These are phyloP conservation scores for Omphalea diandra DNA, from an alignment of 441 rosid species.

Conservation along the genomic window DNA sequence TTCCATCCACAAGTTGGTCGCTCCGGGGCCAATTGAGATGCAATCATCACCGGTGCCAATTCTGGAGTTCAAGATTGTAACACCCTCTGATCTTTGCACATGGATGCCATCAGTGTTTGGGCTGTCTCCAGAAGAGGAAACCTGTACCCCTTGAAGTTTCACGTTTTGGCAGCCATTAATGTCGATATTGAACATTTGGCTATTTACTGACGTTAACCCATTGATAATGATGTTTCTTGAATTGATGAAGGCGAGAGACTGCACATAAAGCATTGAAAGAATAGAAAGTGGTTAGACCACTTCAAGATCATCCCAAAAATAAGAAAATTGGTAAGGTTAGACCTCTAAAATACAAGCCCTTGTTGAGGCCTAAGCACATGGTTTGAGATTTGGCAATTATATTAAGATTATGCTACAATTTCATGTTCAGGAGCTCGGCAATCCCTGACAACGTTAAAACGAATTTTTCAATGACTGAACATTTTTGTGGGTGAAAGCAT, in stretches of 20 bases:
- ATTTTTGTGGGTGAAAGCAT: too few relatives aligned
- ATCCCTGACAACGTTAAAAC: too few relatives aligned
- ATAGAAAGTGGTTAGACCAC: too few relatives aligned
- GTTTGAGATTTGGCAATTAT: too few relatives aligned
- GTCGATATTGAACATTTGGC: conserved; percentile 41
- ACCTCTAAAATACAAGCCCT: too few relatives aligned
- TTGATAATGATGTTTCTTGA: conserved; percentile 46
- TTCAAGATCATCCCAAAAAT: too few relatives aligned
- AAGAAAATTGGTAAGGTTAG: too few relatives aligned
- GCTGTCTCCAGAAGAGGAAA: conserved; percentile 31
- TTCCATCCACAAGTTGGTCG: conserved; percentile 26
- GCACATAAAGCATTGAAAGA: not conserved
- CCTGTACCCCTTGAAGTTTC: conserved; percentile 31
- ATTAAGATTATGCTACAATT: too few relatives aligned
- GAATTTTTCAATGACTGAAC: too few relatives aligned
- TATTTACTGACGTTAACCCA: conserved; percentile 48
- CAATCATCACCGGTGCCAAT: conserved; percentile 38
- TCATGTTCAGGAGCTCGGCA: too few relatives aligned
- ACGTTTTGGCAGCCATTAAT: conserved; percentile 41
- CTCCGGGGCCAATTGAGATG: too few relatives aligned
- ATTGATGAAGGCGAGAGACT: conserved; percentile 46
- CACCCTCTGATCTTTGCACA: conserved; percentile 22
- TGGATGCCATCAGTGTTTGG: conserved; percentile 44
- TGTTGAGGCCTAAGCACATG: too few relatives aligned
- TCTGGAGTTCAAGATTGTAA: conserved; percentile 23